Percentiles rank a stretch among this genome's conserved stretches.
Evolutionary conservation across 257 asterid species (phyloP).

Genomic region (Jasminum sambac): DNA sequence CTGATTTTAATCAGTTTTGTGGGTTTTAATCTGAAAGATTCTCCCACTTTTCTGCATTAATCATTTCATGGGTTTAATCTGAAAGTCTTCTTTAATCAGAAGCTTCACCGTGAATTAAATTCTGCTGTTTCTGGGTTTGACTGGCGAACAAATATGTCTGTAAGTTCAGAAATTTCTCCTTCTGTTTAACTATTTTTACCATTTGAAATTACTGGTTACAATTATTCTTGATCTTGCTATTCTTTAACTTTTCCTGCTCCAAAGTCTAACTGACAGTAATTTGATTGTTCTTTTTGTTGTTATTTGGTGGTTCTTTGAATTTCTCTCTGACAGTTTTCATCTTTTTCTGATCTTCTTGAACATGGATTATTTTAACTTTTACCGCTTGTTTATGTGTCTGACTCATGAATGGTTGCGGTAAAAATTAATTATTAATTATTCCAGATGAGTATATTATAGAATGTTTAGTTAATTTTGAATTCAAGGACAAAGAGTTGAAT

Average conservation of each 20-base stretch:
- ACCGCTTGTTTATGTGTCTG: neutral
- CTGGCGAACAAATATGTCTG: constrained; percentile 40
- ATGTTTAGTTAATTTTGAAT: no score
- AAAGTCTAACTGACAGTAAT: neutral
- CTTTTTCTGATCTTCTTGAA: neutral
- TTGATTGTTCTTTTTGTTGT: neutral
- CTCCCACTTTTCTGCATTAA: no score
- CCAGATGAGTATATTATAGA: no score
- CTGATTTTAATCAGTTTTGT: constrained; percentile 23
- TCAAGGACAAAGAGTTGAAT: no score
- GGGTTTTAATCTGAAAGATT: constrained; percentile 9
- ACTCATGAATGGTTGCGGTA: no score
- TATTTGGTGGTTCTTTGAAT: neutral
- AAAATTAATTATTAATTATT: no score
- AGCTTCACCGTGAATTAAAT: constrained; percentile 8
- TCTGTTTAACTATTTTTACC: neutral
- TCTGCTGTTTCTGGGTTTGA: constrained; percentile 22
- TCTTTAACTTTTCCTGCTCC: neutral
- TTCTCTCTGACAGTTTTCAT: constrained; percentile 11
- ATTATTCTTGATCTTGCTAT: neutral
- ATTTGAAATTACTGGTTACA: neutral
- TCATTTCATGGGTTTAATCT: no score
- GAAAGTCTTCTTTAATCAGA: constrained; percentile 1
- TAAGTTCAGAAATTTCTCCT: constrained; percentile 20
- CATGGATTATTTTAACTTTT: neutral